phyloP scores from a whole-genome alignment of 2,329 filamentous ascomycete species.

The Sporothrix variecibatus region DNA sequence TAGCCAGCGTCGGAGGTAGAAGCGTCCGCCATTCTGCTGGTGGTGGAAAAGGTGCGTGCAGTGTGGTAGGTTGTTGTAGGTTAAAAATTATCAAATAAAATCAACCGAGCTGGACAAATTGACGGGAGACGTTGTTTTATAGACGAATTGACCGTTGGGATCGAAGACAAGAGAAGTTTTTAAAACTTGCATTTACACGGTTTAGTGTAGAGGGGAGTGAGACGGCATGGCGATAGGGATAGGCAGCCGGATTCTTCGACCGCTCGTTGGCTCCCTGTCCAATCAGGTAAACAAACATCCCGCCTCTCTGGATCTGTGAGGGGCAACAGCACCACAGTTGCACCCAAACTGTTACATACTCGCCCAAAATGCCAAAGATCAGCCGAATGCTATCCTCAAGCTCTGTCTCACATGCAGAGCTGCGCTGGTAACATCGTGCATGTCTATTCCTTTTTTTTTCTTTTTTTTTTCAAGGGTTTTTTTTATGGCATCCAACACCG shows the following conservation, averaged over 20 bases:
- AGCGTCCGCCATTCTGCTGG: not conserved
- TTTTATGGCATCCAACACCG: too few relatives aligned
- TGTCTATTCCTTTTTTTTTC: too few relatives aligned
- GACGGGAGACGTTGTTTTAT: not conserved
- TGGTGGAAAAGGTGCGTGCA: not conserved
- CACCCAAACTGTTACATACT: not conserved
- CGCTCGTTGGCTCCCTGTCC: not conserved
- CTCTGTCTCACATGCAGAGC: not conserved
- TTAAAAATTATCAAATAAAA: too few relatives aligned
- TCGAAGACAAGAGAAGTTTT: not conserved
- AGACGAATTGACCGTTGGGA: not conserved
- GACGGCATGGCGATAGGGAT: not conserved
- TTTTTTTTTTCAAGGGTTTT: too few relatives aligned
- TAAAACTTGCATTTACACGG: not conserved
- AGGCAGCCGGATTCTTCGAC: not conserved
- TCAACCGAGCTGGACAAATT: not conserved
- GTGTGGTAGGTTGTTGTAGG: not conserved
- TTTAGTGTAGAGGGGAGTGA: not conserved
- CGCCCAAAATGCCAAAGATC: not conserved
- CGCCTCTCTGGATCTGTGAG: not conserved
- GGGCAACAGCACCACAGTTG: not conserved
- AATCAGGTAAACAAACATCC: not conserved
- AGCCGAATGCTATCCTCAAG: too few relatives aligned
- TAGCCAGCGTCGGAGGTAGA: slow-evolving; percentile 17
- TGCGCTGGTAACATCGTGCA: not conserved